Percentiles rank a stretch among this genome's conserved stretches.
Evolutionary conservation across 2,329 filamentous ascomycete species (phyloP).

Genomic region (Beauveria varroae): DNA sequence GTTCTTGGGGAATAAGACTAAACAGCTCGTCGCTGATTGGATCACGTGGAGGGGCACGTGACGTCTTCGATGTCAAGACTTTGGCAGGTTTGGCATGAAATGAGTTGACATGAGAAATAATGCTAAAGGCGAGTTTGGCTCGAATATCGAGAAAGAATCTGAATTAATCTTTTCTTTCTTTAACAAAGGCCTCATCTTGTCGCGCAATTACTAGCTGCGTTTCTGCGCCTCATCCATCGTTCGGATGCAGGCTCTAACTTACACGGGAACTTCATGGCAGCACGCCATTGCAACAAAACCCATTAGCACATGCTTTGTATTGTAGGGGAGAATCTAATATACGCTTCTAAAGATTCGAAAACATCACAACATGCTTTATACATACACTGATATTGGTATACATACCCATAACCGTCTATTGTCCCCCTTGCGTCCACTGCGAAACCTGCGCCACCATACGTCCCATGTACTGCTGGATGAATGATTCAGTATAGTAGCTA

Average conservation of each 20-base stretch:
- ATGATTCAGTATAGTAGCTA: slow-evolving; percentile 78
- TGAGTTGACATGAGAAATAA: neutral
- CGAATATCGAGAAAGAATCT: no score
- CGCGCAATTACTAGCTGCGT: no score
- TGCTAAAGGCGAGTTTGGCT: no score
- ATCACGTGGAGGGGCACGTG: slow-evolving; percentile 19
- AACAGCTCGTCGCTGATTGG: slow-evolving; percentile 14
- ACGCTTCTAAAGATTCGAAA: neutral
- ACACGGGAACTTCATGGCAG: no score
- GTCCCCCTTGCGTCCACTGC: slow-evolving; percentile 5
- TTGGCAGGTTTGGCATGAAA: neutral
- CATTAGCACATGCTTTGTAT: no score
- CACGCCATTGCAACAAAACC: no score
- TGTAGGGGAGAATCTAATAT: neutral
- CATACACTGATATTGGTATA: neutral
- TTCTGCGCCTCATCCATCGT: no score
- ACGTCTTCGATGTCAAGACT: neutral
- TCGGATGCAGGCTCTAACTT: no score
- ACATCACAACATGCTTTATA: neutral
- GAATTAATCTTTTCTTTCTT: no score
- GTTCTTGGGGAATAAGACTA: slow-evolving; percentile 7
- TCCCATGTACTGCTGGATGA: slow-evolving; percentile 69
- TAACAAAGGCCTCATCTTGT: no score
- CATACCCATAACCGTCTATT: neutral
- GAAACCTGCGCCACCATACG: slow-evolving; percentile 54